phyloP scores from a whole-genome alignment of 2,329 filamentous ascomycete species.

The Xylariaceae sp. region DNA sequence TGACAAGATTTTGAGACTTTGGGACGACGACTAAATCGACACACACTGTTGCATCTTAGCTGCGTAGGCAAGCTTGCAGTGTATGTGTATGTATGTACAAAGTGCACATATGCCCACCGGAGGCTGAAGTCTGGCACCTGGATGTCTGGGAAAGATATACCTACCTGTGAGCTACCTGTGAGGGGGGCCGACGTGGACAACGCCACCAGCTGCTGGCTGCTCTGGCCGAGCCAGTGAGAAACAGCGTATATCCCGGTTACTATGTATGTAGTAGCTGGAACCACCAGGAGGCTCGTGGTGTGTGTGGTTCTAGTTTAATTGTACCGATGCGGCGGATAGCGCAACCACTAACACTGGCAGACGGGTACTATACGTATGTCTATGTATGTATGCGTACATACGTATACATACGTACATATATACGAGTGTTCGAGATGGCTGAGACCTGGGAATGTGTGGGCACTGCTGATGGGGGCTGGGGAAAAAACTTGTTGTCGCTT shows the following conservation, averaged over 20 bases:
- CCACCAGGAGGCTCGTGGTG: slow-evolving; percentile 1
- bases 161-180: too few species aligned
- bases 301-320: slow-evolving; percentile 5
- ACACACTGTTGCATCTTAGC: slow-evolving; percentile 12
- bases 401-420: too few species aligned
- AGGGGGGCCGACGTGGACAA: too few species aligned
- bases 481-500: too few species aligned
- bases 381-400: too few species aligned
- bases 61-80: slow-evolving; percentile 4
- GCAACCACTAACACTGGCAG: not conserved
- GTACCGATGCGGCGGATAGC: slow-evolving; percentile 11
- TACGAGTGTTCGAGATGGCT: not conserved
- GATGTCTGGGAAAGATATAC: slow-evolving; percentile 4
- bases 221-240: not conserved
- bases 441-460: not conserved
- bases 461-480: not conserved
- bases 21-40: slow-evolving; percentile 12
- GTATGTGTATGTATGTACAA: too few species aligned
- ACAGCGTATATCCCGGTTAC: not conserved
- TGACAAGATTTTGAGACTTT: slow-evolving; percentile 17
- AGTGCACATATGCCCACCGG: not conserved
- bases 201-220: not conserved
- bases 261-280: too few species aligned
- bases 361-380: not conserved
- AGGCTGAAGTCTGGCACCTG: slow-evolving; percentile 6